These are phyloP conservation scores for Tylopilus balloui DNA, from an alignment of 768 basidiomycete genomes.

Conservation along the genomic window DNA sequence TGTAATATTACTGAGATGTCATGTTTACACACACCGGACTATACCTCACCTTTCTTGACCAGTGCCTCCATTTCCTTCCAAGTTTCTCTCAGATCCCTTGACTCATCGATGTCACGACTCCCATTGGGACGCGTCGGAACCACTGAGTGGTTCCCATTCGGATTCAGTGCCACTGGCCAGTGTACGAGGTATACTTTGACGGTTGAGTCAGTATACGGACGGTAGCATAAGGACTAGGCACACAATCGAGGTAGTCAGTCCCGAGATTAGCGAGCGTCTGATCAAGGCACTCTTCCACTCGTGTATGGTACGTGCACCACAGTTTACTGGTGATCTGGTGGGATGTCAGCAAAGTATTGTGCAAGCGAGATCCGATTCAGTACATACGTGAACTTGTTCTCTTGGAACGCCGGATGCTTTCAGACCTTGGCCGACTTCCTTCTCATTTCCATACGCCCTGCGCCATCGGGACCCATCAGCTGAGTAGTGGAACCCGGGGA, in stretches of 20 bases:
- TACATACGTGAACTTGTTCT: conserved; percentile 61
- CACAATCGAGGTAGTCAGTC: conserved; percentile 81
- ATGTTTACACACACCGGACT: conserved; percentile 1
- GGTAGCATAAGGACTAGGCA: conserved; percentile 22
- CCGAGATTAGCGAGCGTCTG: conserved; percentile 73
- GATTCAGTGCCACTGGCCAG: conserved; percentile 77
- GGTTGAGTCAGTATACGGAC: not conserved
- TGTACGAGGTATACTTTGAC: conserved; percentile 59
- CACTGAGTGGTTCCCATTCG: conserved; percentile 56
- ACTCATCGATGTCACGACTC: conserved; percentile 60
- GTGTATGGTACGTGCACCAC: conserved; percentile 63
- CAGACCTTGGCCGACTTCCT: conserved; percentile 79
- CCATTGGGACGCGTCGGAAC: conserved; percentile 61
- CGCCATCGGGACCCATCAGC: conserved; percentile 15
- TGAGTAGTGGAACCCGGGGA: conserved; percentile 1
- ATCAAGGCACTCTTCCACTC: conserved; percentile 71
- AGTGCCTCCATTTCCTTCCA: conserved; percentile 84
- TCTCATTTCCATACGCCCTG: conserved; percentile 72
- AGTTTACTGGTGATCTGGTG: conserved; percentile 66
- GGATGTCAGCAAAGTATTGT: not conserved
- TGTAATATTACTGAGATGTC: conserved; percentile 19
- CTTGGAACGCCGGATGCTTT: conserved; percentile 72
- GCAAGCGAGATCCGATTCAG: not conserved
- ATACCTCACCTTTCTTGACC: conserved; percentile 50
- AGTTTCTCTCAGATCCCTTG: conserved; percentile 66